Base-by-base conservation (phyloP, 768 basidiomycete genomes). In the Boletus tomentosulus region DNA sequence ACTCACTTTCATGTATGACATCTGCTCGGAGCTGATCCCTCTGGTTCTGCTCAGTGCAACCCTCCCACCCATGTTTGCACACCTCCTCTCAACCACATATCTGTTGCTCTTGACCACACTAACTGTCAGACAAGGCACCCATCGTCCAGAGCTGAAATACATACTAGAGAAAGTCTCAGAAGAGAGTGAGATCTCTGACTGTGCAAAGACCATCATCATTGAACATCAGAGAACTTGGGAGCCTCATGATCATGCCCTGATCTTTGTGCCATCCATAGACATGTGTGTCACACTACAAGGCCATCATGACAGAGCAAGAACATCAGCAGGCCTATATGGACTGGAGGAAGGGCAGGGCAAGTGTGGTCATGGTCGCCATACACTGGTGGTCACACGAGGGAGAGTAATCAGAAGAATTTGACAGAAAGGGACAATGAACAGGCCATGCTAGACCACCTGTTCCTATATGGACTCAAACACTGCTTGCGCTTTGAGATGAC, bases 31-130 rank as follows among this genome's bases (percentile, higher is more conserved):
- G 13, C 35, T 46, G 53, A 34, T 51, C 0, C 68, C 60, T 13
- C 7, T 67, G 0, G 58, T 71, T 0, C 38, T 71, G 0, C 45
- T 71, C 1, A 58, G 57, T 0, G 67, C 60, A 0, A 70, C 63
- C 0, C 39, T 65, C 0, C 61, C 63, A 0, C 51, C 46, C 0
- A n/a, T 10, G 0, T 56, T 61, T 2, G 28, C 56, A 2, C 2
- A 39, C 0, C 16, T n/a, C 1, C 25, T 64, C 4, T 5, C 16
- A 0, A 4, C 45, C 0, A 4, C 28, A 1, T 72, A 66, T 42
- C 24, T n/a, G 3, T 46, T 56, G 0, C 0, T 43, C 0, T 4
- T 3, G n/a, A 46, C 25, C 2, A 16, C 37, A 0, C 22, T 6
- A 0, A 27, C 31, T 0, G 16, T 58, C 25, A 37, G 59, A 3